Base-by-base conservation (phyloP, 208 protist genomes). In the Leishmania mexicana region DNA sequence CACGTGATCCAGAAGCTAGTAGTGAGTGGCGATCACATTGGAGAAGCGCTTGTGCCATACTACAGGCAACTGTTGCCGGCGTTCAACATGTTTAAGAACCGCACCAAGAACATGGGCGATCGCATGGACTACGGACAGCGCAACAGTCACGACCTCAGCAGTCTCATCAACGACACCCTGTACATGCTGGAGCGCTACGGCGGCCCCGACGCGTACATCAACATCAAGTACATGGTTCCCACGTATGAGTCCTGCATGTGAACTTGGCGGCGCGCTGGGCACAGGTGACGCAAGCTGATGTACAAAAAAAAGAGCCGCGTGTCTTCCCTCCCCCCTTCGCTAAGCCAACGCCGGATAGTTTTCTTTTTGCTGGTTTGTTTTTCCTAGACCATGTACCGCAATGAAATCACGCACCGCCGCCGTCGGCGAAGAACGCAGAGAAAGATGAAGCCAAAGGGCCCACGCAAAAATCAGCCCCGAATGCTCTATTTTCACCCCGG, bases 51-150 rank as follows among this genome's bases (percentile, higher is more conserved):
- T 24, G 99, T 99, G 62, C 98, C 99, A 31, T 99, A 99, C 92
- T 99, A 99, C 90, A 83, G 99, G 17, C 99, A 99, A 86, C 97
- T 99, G 64, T 93, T 99, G n/a, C 99, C 99, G 17, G 92, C 99
- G 19, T 98, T 99, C 81, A 99, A 99, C 90, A 88, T 99, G 2
- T 99, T 99, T 92, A 99, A 99, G 85, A 96, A 94, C 76, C 84
- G 94, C 53, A 99, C 99, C 81, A 92, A 86, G 81, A 95, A 90
- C 73, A 81, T 92, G 80, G 98, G 98, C 21, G 99, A 99, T 84
- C 85, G 81, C 40, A 99, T 99, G 76, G 99, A 99, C 83, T 99
- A 98, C 89, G 88, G 85, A 1, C 99, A 99, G 85, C 86, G 90
- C 60, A 99, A 99, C 84, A 88, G 95, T 47, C 82, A 92, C 17